Base-by-base conservation (phyloP, 352 stramenopile genomes). In the Globisporangium middletonii region DNA sequence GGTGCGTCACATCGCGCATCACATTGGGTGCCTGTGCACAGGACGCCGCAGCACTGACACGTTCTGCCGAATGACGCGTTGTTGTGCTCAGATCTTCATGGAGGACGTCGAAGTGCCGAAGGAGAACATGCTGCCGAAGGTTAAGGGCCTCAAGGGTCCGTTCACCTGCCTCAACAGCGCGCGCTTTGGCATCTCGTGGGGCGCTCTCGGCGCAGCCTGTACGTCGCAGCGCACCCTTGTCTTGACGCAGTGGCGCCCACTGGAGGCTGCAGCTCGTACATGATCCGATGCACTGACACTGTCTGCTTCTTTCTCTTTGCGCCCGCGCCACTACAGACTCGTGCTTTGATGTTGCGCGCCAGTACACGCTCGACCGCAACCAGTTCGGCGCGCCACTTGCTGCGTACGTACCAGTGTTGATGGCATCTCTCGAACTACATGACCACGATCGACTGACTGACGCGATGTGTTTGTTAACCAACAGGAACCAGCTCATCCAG, bases 151-250 rank as follows among this genome's bases (percentile, higher is more conserved):
- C 30, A 93, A 95, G 73, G 96, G 95, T n/a, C 96, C 97, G 13
- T 99, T 99, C 72, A 95, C 84, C 42, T 99, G 97, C 64, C 66
- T 99, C 16, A 99, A 99, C 76, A 98, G 95, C 65, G 97, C 97
- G 49, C 86, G 97, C 26, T 99, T 95, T 67, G 96, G 97, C 37
- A 99, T 99, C 68, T 94, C 95, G 15, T 99, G 96, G 96, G 96
- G 96, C 56, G 87, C 92, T 13, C 78, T 99, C 50, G 97, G 96
- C 44, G 96, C 96, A 57, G 96, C 96, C 59, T 87, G 81, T 93
- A 80, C 49, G 81, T 57, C 0, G 0, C 48, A n/a, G 47, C 18
- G 0, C 33, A 4, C 7, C 13, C 11, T 33, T 47, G 42, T 46
- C 42, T 46, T 23, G 23, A 23, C 23, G 42, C 42, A 46, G 16